Evolutionary conservation across 495 filamentous ascomycete species (phyloP).

Genomic region (Coniosporium apollinis): DNA sequence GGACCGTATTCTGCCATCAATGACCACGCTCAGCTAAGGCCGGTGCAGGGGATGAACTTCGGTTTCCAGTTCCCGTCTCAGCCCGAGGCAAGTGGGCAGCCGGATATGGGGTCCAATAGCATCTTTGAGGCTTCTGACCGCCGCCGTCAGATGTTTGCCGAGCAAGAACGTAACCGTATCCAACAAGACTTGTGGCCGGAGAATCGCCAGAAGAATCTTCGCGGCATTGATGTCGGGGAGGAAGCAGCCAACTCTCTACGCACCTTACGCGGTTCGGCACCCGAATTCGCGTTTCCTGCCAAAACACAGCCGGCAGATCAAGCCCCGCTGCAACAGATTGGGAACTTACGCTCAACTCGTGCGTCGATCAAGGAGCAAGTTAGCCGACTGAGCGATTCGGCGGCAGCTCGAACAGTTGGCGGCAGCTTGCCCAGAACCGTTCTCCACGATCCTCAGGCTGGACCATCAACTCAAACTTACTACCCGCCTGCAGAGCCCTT

Average conservation of each 20-base stretch:
- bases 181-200: conserved; percentile 2
- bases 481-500: no score
- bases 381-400: background rate
- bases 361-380: background rate
- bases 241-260: conserved; percentile 5
- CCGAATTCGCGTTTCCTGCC: no score
- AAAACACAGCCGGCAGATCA: no score
- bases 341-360: no score
- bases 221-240: conserved; percentile 7
- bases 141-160: conserved; percentile 2
- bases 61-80: no score
- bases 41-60: no score
- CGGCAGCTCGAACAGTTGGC: background rate
- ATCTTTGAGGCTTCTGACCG: no score
- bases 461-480: background rate
- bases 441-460: conserved; percentile 1
- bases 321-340: no score
- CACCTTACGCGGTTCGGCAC: background rate
- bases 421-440: conserved; percentile 1
- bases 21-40: no score
- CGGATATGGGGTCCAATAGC: no score
- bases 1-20: no score
- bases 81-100: no score
- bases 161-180: conserved; percentile 6
- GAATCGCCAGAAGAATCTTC: conserved; percentile 1